phyloP scores from a whole-genome alignment of 805 yeast genomes.

The Metschnikowia sp. region DNA sequence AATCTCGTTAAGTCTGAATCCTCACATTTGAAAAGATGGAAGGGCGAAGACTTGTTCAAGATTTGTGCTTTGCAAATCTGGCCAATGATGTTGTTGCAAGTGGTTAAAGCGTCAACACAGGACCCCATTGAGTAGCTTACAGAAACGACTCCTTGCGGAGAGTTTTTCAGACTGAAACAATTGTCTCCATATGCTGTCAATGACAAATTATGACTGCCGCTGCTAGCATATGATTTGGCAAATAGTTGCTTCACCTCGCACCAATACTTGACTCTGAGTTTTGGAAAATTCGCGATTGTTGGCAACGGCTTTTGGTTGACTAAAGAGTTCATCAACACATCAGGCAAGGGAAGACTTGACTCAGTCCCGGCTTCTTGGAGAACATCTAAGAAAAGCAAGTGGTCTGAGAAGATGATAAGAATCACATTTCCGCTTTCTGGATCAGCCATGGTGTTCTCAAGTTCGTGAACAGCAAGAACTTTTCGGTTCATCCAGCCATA shows the following conservation, averaged over 20 bases:
- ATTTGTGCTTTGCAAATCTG: conserved; percentile 66
- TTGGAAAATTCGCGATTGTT: conserved; percentile 50
- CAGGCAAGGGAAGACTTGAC: conserved; percentile 61
- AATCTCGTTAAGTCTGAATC: conserved; percentile 39
- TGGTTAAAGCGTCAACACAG: conserved; percentile 5
- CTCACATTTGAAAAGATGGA: conserved; percentile 69
- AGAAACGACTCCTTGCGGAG: conserved; percentile 17
- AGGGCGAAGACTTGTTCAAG: conserved; percentile 75
- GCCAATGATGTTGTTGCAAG: conserved; percentile 45
- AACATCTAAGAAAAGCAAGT: conserved; percentile 60
- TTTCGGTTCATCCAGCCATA: conserved; percentile 86
- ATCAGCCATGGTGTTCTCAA: conserved; percentile 21
- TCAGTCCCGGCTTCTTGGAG: conserved; percentile 37
- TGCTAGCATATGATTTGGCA: conserved; percentile 42
- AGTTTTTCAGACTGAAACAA: conserved; percentile 25
- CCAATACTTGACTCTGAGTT: conserved; percentile 67
- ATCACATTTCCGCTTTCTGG: conserved; percentile 37
- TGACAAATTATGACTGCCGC: conserved; percentile 23
- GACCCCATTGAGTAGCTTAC: conserved; percentile 27
- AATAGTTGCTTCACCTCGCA: conserved; percentile 54
- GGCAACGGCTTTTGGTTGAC: conserved; percentile 78
- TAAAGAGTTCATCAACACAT: conserved; percentile 84
- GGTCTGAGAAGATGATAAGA: conserved; percentile 78
- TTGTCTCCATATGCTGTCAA: conserved; percentile 25
- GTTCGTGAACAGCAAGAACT: conserved; percentile 70